These are phyloP conservation scores for Scalesia atractyloides DNA, from an alignment of 129 eudicot genomes.

Conservation along the genomic window DNA sequence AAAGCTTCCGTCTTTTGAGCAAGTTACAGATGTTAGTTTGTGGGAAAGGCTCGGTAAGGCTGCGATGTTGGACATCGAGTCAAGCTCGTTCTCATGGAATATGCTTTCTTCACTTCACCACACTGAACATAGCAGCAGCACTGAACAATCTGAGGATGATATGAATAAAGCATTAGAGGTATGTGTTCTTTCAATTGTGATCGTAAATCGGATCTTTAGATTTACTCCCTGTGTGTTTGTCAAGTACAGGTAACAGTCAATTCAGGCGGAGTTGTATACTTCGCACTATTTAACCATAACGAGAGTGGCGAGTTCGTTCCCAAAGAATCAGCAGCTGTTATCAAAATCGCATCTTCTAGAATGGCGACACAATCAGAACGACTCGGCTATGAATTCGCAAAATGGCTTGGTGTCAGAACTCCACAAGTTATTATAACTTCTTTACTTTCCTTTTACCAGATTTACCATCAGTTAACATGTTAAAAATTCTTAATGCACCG, in stretches of 20 bases:
- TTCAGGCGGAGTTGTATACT: slow-evolving; percentile 98
- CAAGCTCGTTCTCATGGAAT: slow-evolving; percentile 86
- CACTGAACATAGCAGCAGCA: slow-evolving; percentile 82
- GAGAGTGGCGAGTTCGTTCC: slow-evolving; percentile 57
- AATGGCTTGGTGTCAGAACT: slow-evolving; percentile 92
- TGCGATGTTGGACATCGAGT: slow-evolving; percentile 79
- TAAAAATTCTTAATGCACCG: slow-evolving; percentile 1
- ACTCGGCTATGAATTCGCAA: slow-evolving; percentile 95
- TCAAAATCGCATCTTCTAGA: slow-evolving; percentile 90
- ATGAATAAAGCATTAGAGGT: slow-evolving; percentile 89
- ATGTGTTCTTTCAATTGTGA: slow-evolving; percentile 14
- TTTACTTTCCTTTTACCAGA: slow-evolving; percentile 25
- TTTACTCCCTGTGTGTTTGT: not conserved
- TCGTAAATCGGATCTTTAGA: not conserved
- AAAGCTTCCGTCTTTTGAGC: slow-evolving; percentile 52
- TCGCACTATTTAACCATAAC: slow-evolving; percentile 78
- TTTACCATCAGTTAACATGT: slow-evolving; percentile 10
- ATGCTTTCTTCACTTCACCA: slow-evolving; percentile 96
- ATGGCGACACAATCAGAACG: slow-evolving; percentile 99
- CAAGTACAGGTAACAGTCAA: slow-evolving; percentile 83
- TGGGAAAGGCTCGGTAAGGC: slow-evolving; percentile 98
- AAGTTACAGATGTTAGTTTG: slow-evolving; percentile 65
- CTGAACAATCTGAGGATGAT: slow-evolving; percentile 90
- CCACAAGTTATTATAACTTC: slow-evolving; percentile 75
- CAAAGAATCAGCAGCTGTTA: slow-evolving; percentile 91